Conservation (phyloP, 129 eudicot genomes). For the Helianthus annuus region HanXRQr2.0-SUNRISE NC_035439.2:135908821-135909320, state of each 20-base stretch:
- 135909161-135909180: conserved; percentile 49
- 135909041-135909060: conserved; percentile 51
- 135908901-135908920: conserved; percentile 48
- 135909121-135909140: conserved; percentile 72
- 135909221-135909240: conserved; percentile 66
- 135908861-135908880: conserved; percentile 53
- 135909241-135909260: conserved; percentile 54
- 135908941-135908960: conserved; percentile 55
- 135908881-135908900: conserved; percentile 69
- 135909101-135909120: conserved; percentile 62
- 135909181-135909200: conserved; percentile 54
- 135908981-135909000: conserved; percentile 48
- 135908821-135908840: conserved; percentile 50
- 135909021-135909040: conserved; percentile 35
- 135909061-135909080: conserved; percentile 31
- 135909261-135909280: conserved; percentile 48
- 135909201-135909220: conserved; percentile 76
- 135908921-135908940: conserved; percentile 45
- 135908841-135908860: conserved; percentile 59
- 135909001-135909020: conserved; percentile 42
- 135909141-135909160: conserved; percentile 41
- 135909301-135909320: conserved; percentile 58
- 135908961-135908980: conserved; percentile 57
- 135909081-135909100: conserved; percentile 45
- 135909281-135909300: conserved; percentile 67